Percentiles rank a stretch among this genome's conserved stretches.
phyloP scores from a whole-genome alignment of 768 basidiomycete genomes.

The Piloderma croceum region DNA sequence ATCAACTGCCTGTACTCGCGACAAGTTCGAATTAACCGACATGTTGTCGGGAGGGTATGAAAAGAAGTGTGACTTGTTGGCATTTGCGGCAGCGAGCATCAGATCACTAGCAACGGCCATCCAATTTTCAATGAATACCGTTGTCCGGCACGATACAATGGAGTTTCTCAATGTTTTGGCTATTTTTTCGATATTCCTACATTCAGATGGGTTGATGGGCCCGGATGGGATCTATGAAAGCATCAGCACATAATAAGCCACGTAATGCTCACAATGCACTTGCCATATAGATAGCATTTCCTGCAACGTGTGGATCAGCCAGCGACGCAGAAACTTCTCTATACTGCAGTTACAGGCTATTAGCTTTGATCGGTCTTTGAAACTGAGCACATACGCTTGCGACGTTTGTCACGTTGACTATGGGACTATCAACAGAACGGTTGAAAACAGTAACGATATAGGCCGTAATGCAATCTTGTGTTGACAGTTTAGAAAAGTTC shows the following conservation, averaged over 20 bases:
- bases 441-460: slow-evolving; percentile 21
- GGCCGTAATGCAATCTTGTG: slow-evolving; percentile 26
- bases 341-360: no score
- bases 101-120: slow-evolving; percentile 11
- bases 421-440: slow-evolving; percentile 5
- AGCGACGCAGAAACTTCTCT: no score
- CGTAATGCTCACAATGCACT: no score
- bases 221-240: no score
- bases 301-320: no score
- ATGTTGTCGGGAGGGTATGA: slow-evolving; percentile 5
- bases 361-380: slow-evolving; percentile 8
- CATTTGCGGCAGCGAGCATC: slow-evolving; percentile 16
- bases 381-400: slow-evolving; percentile 20
- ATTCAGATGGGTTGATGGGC: no score
- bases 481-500: no score
- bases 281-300: no score
- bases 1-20: no score
- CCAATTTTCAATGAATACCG: slow-evolving; percentile 14
- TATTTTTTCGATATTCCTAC: slow-evolving; percentile 15
- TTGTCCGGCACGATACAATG: slow-evolving; percentile 8
- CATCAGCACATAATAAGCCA: no score
- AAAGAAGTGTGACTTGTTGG: slow-evolving; percentile 14
- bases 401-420: slow-evolving; percentile 20
- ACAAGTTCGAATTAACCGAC: slow-evolving; percentile 17
- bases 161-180: slow-evolving; percentile 11